These are phyloP conservation scores for Trichoderma brevicompactum DNA, from an alignment of 2,329 filamentous ascomycete genomes.

Conservation along the genomic window DNA sequence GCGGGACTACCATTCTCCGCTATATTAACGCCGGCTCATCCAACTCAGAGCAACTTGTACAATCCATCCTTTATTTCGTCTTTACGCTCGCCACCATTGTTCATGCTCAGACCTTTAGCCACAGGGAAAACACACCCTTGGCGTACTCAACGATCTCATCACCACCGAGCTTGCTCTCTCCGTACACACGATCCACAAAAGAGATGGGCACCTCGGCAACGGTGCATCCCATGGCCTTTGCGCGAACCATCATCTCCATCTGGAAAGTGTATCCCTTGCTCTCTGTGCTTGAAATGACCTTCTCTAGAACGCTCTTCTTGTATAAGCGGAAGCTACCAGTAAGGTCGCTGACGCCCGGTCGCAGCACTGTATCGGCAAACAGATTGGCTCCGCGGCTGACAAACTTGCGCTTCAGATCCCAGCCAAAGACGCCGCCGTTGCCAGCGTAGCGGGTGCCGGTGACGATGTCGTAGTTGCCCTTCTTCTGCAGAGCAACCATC, in stretches of 20 bases:
- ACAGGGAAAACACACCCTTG: conserved; percentile 78
- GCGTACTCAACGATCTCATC: conserved; percentile 97
- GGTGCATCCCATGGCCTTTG: conserved; percentile 92
- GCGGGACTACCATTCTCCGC: conserved; percentile 31
- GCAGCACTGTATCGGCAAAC: conserved; percentile 91
- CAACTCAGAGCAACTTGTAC: conserved; percentile 16
- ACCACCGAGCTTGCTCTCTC: conserved; percentile 91
- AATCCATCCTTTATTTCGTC: conserved; percentile 27
- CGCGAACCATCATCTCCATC: conserved; percentile 99
- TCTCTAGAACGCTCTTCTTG: conserved; percentile 86
- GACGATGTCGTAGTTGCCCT: conserved; percentile 88
- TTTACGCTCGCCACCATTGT: conserved; percentile 29
- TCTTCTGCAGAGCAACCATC: conserved; percentile 84
- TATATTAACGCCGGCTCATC: conserved; percentile 36
- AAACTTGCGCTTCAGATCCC: conserved; percentile 91
- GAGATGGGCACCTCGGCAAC: conserved; percentile 95
- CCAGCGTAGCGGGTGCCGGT: conserved; percentile 94
- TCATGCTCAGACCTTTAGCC: conserved; percentile 69
- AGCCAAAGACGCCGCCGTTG: conserved; percentile 88
- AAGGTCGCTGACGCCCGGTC: conserved; percentile 92
- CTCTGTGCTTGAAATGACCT: conserved; percentile 87
- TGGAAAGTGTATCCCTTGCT: conserved; percentile 99
- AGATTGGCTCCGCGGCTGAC: conserved; percentile 88
- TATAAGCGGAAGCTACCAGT: conserved; percentile 95
- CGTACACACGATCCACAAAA: conserved; percentile 94